Base-by-base conservation (phyloP, 2,329 filamentous ascomycete species). In the Acrocalymma vagum region DNA sequence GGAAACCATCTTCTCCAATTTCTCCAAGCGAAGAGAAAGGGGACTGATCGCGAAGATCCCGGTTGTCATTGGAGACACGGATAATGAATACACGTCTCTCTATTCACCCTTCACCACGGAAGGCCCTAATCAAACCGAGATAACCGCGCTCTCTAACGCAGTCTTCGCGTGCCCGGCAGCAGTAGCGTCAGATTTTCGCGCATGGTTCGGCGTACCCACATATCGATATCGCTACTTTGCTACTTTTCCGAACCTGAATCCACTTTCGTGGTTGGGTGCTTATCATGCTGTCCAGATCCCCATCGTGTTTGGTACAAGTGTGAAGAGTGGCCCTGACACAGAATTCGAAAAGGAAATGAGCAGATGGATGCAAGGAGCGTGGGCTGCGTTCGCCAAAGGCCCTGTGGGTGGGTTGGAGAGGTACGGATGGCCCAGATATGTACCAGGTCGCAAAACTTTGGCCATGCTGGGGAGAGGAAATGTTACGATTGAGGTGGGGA, bases 211-310 rank as follows among this genome's bases (percentile, higher is more conserved):
- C 10, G 42, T 41, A 7, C 42, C 42, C 9, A 31, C 24, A 6
- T 45, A 25, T 23, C 13, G 29, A n/a, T 45, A 36, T 17, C 29
- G 30, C 2, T 45, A 39, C 29, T 46, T 24, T 34, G 42, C 23
- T 20, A 22, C 23, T n/a, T 46, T 16, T 10, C 15, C 22, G n/a
- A 46, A 46, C 21, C 15, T 29, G 16, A 29, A 25, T 21, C 29
- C 40, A n/a, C 28, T 38, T 17, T 20, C 33, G 10, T 31, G 34
- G 20, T 16, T 30, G 13, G 46, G 47, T n/a, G 47, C 43, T 4
- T 53, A 50, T 28, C 50, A 53, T 31, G 29, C 15, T 13, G 28
- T 31, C 18, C 47, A 53, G 35, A 29, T 48, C 22, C 26, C 39
- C 9, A 43, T 48, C 15, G 14, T 53, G 6, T 43, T 51, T 37